phyloP scores from a whole-genome alignment of 768 basidiomycete species.

The Lactarius trivialis region DNA sequence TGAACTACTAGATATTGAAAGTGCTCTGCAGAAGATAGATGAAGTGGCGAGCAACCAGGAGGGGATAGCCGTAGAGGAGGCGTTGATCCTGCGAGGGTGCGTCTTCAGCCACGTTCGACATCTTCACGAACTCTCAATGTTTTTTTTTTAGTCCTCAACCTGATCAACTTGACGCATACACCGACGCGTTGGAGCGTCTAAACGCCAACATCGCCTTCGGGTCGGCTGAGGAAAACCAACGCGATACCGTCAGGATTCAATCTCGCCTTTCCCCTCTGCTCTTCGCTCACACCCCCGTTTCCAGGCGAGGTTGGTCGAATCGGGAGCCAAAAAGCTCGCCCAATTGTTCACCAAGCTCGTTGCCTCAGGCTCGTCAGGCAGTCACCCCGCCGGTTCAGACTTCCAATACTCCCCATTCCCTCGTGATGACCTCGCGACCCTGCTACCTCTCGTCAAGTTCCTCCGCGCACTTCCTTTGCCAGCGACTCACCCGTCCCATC shows the following conservation, averaged over 20 bases:
- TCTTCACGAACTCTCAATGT: background rate
- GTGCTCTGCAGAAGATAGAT: slow-evolving; percentile 69
- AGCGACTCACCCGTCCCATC: slow-evolving; percentile 77
- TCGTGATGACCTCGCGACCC: slow-evolving; percentile 41
- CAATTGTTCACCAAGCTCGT: slow-evolving; percentile 83
- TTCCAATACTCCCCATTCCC: slow-evolving; percentile 52
- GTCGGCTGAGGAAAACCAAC: slow-evolving; percentile 46
- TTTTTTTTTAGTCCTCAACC: slow-evolving; percentile 54
- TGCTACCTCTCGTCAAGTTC: slow-evolving; percentile 61
- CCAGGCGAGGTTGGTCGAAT: slow-evolving; percentile 70
- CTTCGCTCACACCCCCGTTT: background rate
- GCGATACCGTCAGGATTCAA: slow-evolving; percentile 38
- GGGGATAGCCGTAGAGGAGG: slow-evolving; percentile 71
- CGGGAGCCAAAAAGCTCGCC: slow-evolving; percentile 74
- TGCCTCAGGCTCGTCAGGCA: slow-evolving; percentile 78
- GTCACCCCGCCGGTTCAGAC: slow-evolving; percentile 56
- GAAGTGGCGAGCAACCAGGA: slow-evolving; percentile 71
- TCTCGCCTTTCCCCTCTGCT: background rate
- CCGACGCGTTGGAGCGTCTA: slow-evolving; percentile 65
- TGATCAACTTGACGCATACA: slow-evolving; percentile 57
- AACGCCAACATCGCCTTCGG: slow-evolving; percentile 79
- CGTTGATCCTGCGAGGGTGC: slow-evolving; percentile 71
- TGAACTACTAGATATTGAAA: slow-evolving; percentile 61
- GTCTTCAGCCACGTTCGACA: slow-evolving; percentile 20
- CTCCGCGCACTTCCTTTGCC: slow-evolving; percentile 70